A percentile compares a stretch with the other conserved stretches of the same genome.
These are phyloP conservation scores for Colletotrichum caudatum DNA, from an alignment of 2,329 filamentous ascomycete genomes.

Conservation along the genomic window DNA sequence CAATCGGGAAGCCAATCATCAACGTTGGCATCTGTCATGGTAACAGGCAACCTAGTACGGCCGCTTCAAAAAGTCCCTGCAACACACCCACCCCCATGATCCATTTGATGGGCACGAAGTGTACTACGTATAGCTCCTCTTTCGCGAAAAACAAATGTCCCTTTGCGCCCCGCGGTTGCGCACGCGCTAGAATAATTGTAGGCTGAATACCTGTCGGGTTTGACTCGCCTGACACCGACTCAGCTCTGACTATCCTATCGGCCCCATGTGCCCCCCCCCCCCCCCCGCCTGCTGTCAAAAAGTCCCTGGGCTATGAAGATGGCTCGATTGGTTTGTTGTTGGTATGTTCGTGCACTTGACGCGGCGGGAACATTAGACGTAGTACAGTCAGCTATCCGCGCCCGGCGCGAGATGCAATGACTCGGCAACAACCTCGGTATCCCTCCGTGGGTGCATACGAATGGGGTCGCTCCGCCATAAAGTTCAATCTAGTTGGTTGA, in stretches of 20 bases:
- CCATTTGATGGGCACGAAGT: no score
- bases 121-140: neutral
- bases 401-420: constrained; percentile 17
- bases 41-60: neutral
- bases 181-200: neutral
- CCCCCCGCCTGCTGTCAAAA: constrained; percentile 22
- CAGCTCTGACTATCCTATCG: constrained; percentile 16
- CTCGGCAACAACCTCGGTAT: constrained; percentile 27
- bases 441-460: neutral
- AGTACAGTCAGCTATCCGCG: neutral
- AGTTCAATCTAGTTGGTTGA: neutral
- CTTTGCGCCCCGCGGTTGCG: constrained; percentile 3
- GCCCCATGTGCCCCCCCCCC: neutral
- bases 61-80: constrained; percentile 34
- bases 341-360: neutral
- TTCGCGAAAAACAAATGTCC: constrained; percentile 16
- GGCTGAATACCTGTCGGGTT: neutral
- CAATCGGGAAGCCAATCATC: constrained; percentile 18
- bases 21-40: neutral
- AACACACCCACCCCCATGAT: neutral
- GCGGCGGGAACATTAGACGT: neutral
- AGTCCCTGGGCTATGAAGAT: neutral
- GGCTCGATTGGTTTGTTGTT: neutral
- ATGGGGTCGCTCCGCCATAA: neutral
- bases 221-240: constrained; percentile 14